Percentiles rank a stretch among this genome's conserved stretches.
Conservation (phyloP, 2,329 filamentous ascomycete species). For the Fusarium multiceps region DNA sequence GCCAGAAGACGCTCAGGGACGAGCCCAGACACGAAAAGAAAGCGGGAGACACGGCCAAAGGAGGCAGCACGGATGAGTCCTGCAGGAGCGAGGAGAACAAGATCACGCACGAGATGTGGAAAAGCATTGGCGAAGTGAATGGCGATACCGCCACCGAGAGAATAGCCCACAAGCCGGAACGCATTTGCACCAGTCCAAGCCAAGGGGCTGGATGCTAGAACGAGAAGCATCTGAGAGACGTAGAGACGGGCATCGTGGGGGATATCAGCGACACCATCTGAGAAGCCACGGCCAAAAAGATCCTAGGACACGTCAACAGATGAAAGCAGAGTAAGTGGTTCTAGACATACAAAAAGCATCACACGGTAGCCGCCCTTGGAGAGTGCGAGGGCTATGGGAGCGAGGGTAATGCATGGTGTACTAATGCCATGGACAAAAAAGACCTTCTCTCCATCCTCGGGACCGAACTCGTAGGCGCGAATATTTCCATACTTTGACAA, state of each 20-base stretch:
- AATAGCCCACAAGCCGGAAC: conserved; percentile 81
- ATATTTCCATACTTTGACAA: conserved; percentile 72
- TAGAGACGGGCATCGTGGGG: conserved; percentile 81
- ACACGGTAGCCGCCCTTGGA: conserved; percentile 79
- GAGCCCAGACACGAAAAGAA: conserved; percentile 66
- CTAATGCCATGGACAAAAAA: conserved; percentile 86
- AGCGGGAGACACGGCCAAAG: conserved; percentile 61
- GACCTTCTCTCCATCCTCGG: conserved; percentile 77
- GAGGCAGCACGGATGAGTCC: conserved; percentile 74
- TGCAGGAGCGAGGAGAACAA: conserved; percentile 82
- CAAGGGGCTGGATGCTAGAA: conserved; percentile 75
- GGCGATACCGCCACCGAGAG: conserved; percentile 82
- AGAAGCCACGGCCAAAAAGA: conserved; percentile 76
- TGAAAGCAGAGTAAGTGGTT: conserved; percentile 8
- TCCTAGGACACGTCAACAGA: conserved; percentile 57
- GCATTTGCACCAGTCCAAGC: conserved; percentile 70
- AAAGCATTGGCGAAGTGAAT: conserved; percentile 80
- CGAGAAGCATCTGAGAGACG: conserved; percentile 76
- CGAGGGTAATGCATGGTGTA: conserved; percentile 80
- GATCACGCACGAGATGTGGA: conserved; percentile 72
- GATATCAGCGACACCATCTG: conserved; percentile 71
- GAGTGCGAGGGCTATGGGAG: conserved; percentile 73
- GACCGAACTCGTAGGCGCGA: conserved; percentile 85
- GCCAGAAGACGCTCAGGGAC: conserved; percentile 65
- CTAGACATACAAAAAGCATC: conserved; percentile 73